These are phyloP conservation scores for Arxiozyma telluris DNA, from an alignment of 1,139 yeast genomes.

Conservation along the genomic window DNA sequence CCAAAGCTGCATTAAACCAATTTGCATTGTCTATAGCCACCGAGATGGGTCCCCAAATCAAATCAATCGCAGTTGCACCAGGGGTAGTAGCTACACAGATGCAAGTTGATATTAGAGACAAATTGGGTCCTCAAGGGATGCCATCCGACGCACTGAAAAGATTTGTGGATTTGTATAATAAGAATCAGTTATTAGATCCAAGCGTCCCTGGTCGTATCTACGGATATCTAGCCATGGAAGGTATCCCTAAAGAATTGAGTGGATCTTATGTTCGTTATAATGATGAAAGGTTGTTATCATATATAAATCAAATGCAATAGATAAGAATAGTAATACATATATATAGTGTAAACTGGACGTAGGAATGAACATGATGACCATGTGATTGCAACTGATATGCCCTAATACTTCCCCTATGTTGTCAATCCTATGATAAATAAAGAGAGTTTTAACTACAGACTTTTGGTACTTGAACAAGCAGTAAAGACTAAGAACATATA, in stretches of 20 bases:
- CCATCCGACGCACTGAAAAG: constrained; percentile 43
- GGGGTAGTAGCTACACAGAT: constrained; percentile 87
- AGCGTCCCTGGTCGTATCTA: constrained; percentile 61
- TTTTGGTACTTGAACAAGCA: too few species aligned
- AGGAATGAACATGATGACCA: too few species aligned
- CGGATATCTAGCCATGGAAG: constrained; percentile 53
- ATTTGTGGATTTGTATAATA: constrained; percentile 51
- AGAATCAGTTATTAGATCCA: constrained; percentile 51
- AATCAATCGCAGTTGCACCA: constrained; percentile 71
- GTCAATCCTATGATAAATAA: too few species aligned
- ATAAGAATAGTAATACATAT: too few species aligned
- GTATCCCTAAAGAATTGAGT: constrained; percentile 45
- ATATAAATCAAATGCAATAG: too few species aligned
- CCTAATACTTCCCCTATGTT: too few species aligned
- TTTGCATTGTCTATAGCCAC: constrained; percentile 54
- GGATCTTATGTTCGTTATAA: constrained; percentile 60
- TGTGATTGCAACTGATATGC: too few species aligned
- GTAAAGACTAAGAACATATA: too few species aligned
- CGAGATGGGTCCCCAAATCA: constrained; percentile 50
- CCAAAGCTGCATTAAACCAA: constrained; percentile 84
- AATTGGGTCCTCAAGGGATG: constrained; percentile 47
- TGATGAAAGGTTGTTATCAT: constrained; percentile 33
- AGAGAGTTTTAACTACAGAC: too few species aligned
- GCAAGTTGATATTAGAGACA: constrained; percentile 70
- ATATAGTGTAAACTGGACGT: too few species aligned